These are phyloP conservation scores for Corynascus novoguineensis DNA, from an alignment of 495 filamentous ascomycete genomes.

Conservation along the genomic window DNA sequence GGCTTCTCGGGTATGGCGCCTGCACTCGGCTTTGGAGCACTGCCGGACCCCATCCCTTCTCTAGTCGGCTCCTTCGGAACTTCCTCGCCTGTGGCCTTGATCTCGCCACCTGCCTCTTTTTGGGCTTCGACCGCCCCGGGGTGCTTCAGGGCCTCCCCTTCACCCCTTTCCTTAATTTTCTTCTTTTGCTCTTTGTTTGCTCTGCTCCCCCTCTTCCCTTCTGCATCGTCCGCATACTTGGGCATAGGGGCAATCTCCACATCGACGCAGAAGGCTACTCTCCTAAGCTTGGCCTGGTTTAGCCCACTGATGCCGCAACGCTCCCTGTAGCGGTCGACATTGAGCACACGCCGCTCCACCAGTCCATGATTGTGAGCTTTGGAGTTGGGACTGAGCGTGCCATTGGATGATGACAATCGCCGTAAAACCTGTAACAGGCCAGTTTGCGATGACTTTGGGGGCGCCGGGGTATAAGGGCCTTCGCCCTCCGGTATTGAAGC, in stretches of 20 bases:
- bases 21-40: conserved; percentile 30
- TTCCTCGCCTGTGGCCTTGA: conserved; percentile 43
- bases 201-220: conserved; percentile 31
- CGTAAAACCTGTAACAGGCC: conserved; percentile 80
- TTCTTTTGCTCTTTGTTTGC: conserved; percentile 56
- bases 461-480: conserved; percentile 61
- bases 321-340: conserved; percentile 73
- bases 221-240: conserved; percentile 44
- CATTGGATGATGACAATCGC: conserved; percentile 67
- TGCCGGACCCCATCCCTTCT: conserved; percentile 18
- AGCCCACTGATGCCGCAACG: conserved; percentile 74
- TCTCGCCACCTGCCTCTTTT: conserved; percentile 41
- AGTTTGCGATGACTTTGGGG: conserved; percentile 57
- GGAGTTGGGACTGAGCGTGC: conserved; percentile 34
- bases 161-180: conserved; percentile 62
- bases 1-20: conserved; percentile 15
- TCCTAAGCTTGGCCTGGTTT: conserved; percentile 70
- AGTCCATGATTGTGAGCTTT: conserved; percentile 47
- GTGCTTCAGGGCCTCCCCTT: conserved; percentile 62
- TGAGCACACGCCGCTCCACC: conserved; percentile 76
- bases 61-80: conserved; percentile 32
- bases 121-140: conserved; percentile 52
- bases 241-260: conserved; percentile 80
- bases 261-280: conserved; percentile 93
- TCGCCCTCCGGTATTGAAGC: conserved; percentile 45